A percentile compares a stretch with the other conserved stretches of the same genome.
Evolutionary conservation across 1,284 basidiomycete species (phyloP).

Genomic region (Psilocybe mexicana): DNA sequence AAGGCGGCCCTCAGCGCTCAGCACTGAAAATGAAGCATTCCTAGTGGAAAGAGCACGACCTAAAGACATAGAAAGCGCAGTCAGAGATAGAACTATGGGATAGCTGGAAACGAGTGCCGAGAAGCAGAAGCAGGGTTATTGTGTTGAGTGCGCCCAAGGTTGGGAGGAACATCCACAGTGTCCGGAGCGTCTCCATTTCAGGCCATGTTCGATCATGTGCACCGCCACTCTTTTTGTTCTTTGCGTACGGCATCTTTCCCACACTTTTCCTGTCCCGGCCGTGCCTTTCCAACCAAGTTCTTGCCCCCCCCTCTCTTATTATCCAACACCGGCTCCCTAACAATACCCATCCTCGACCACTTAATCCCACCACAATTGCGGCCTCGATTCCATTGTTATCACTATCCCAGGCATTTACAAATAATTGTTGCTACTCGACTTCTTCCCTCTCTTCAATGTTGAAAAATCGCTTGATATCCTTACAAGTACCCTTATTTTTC

Average conservation of each 20-base stretch:
- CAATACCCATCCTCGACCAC: background rate
- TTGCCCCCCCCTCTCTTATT: background rate
- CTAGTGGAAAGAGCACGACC: background rate
- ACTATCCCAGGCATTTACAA: background rate
- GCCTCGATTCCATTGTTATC: background rate
- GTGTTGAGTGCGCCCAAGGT: constrained; percentile 21
- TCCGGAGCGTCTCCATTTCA: constrained; percentile 17
- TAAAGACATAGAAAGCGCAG: constrained; percentile 1
- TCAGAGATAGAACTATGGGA: constrained; percentile 7
- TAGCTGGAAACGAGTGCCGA: constrained; percentile 7
- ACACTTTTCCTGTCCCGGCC: constrained; percentile 1
- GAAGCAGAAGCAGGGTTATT: constrained; percentile 32
- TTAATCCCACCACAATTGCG: background rate
- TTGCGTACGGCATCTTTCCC: constrained; percentile 4
- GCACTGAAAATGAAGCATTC: background rate
- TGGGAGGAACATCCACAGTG: constrained; percentile 13
- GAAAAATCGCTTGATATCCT: too few species aligned
- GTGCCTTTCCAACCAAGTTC: background rate
- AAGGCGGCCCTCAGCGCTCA: background rate
- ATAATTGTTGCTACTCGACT: too few species aligned
- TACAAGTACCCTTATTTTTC: too few species aligned
- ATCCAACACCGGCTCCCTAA: background rate
- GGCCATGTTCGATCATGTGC: constrained; percentile 15
- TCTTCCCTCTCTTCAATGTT: too few species aligned
- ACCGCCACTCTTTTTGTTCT: constrained; percentile 23